Conservation (phyloP, 176 grass and related monocot genomes). For the Tuctoria greenei region DNA sequence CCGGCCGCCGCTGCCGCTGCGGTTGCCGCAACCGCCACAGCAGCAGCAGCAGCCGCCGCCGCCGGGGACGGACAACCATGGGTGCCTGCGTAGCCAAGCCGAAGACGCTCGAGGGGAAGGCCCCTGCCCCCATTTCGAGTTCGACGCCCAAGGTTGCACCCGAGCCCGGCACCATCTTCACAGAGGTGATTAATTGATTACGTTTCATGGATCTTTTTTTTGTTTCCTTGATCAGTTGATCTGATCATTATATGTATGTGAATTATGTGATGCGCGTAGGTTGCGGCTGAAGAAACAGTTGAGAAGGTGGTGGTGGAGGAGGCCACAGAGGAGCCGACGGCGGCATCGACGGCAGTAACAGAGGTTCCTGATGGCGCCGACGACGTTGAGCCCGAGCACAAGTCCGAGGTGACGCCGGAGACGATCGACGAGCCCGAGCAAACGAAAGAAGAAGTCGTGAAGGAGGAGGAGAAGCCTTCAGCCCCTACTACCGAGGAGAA, state of each 20-base stretch:
- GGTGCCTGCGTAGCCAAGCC: conserved; percentile 59
- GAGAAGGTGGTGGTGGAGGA: conserved; percentile 32
- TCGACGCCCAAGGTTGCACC: conserved; percentile 46
- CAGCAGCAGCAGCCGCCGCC: too few relatives aligned
- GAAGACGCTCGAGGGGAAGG: conserved; percentile 47
- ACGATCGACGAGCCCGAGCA: neutral
- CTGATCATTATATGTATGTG: neutral
- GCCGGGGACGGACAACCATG: conserved; percentile 26
- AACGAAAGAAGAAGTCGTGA: neutral
- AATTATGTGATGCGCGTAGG: neutral
- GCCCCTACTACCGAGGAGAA: neutral
- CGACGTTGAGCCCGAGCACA: neutral
- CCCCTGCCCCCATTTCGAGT: conserved; percentile 18
- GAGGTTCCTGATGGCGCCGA: neutral
- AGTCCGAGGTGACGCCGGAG: neutral
- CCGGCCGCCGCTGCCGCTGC: neutral
- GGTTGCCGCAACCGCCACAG: neutral
- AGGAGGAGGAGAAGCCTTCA: conserved; percentile 47
- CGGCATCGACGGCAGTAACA: neutral
- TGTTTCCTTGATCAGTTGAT: neutral
- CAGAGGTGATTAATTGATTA: neutral
- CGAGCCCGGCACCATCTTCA: neutral
- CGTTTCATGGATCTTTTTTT: too few relatives aligned
- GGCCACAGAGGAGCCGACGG: neutral
- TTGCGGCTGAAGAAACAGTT: conserved; percentile 22